A percentile compares a stretch with the other conserved stretches of the same genome.
These are phyloP conservation scores for Alternaria dauci DNA, from an alignment of 2,329 filamentous ascomycete genomes.

Conservation along the genomic window DNA sequence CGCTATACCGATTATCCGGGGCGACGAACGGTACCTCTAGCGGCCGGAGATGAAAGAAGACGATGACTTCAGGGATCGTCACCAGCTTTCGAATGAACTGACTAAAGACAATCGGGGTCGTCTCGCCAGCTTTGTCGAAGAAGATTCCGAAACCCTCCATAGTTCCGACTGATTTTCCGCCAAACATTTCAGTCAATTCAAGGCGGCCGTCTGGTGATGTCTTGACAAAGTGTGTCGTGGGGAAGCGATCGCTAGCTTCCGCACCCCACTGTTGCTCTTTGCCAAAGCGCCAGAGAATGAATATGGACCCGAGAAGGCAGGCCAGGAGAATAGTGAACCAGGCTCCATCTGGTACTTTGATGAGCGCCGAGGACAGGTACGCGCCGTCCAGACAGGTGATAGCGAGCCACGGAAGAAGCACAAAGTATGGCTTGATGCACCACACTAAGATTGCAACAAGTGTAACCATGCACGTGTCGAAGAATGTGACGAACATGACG, in stretches of 20 bases:
- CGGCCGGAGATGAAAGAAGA: conserved; percentile 77
- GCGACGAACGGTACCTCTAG: conserved; percentile 62
- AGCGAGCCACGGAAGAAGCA: conserved; percentile 68
- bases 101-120: conserved; percentile 71
- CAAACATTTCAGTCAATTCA: conserved; percentile 53
- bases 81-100: conserved; percentile 78
- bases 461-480: conserved; percentile 77
- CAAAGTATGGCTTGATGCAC: conserved; percentile 67
- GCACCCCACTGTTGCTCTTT: conserved; percentile 80
- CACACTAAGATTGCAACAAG: conserved; percentile 77
- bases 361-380: conserved; percentile 73
- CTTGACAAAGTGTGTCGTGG: conserved; percentile 57
- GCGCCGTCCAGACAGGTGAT: conserved; percentile 74
- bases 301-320: conserved; percentile 67
- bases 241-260: conserved; percentile 67
- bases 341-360: conserved; percentile 77
- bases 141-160: conserved; percentile 73
- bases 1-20: conserved; percentile 59
- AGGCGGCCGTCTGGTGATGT: conserved; percentile 42
- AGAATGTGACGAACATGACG: conserved; percentile 81
- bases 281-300: conserved; percentile 80
- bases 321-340: conserved; percentile 79
- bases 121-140: conserved; percentile 77
- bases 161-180: conserved; percentile 33
- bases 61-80: conserved; percentile 70